Percentiles rank a stretch among this genome's conserved stretches.
These are phyloP conservation scores for Sordariomycetes sp. DNA, from an alignment of 2,329 filamentous ascomycete species.

Conservation along the genomic window DNA sequence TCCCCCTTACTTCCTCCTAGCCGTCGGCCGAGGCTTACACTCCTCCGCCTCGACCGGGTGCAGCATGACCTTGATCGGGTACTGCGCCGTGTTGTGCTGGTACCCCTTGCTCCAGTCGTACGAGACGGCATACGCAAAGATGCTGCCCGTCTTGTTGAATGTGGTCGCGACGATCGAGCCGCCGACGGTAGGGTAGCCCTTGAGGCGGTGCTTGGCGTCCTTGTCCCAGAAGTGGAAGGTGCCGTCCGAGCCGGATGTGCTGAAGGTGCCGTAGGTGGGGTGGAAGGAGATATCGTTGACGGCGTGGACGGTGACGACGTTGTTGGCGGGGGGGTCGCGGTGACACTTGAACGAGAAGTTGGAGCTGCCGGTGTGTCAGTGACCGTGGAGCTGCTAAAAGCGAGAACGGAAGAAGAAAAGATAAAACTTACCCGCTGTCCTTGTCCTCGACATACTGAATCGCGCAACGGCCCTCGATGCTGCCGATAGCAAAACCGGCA, in stretches of 20 bases:
- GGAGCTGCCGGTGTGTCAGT: constrained; percentile 37
- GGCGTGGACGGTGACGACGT: constrained; percentile 79
- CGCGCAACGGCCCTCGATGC: constrained; percentile 92
- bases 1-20: constrained; percentile 11
- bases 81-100: constrained; percentile 64
- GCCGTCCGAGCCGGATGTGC: constrained; percentile 87
- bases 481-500: constrained; percentile 86
- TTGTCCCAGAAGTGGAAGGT: constrained; percentile 98
- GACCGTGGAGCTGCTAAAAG: not conserved
- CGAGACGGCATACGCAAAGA: constrained; percentile 82
- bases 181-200: constrained; percentile 76
- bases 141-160: constrained; percentile 79
- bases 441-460: constrained; percentile 99
- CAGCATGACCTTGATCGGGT: constrained; percentile 75
- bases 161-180: constrained; percentile 82
- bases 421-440: constrained; percentile 52
- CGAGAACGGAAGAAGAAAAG: not conserved
- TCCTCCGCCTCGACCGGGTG: constrained; percentile 59
- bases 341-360: constrained; percentile 99
- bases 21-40: constrained; percentile 49
- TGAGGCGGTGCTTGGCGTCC: constrained; percentile 77
- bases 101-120: constrained; percentile 99
- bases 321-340: constrained; percentile 65
- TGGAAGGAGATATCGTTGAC: constrained; percentile 99
- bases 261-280: constrained; percentile 94